Conservation (phyloP, 805 yeast genomes). For the Ogataea neopini region DNA sequence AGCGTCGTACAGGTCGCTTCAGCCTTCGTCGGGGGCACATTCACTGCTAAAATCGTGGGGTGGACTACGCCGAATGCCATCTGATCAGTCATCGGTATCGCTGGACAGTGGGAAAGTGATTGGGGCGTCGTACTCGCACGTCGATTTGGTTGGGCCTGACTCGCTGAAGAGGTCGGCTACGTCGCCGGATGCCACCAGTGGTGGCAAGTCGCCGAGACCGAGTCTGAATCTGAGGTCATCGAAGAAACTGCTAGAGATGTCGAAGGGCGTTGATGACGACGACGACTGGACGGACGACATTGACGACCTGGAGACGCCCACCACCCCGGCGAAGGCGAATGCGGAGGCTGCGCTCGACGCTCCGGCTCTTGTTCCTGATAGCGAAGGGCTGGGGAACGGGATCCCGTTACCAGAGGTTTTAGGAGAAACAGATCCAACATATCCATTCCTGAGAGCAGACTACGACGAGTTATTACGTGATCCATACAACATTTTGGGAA, state of each 20-base stretch:
- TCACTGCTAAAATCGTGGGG: conserved; percentile 32
- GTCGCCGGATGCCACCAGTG: conserved; percentile 25
- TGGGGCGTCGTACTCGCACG: conserved; percentile 59
- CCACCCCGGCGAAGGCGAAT: conserved; percentile 5
- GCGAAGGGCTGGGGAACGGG: conserved; percentile 14
- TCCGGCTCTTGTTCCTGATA: conserved; percentile 24
- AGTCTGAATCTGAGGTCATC: conserved; percentile 17
- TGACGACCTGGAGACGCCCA: conserved; percentile 45
- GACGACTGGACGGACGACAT: conserved; percentile 88
- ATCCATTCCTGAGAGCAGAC: conserved; percentile 31
- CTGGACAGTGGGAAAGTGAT: conserved; percentile 38
- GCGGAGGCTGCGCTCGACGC: conserved; percentile 2
- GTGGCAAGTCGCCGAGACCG: conserved; percentile 20
- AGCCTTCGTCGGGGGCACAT: conserved; percentile 15
- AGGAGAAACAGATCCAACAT: conserved; percentile 1
- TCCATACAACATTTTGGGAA: conserved; percentile 40
- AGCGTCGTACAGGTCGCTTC: conserved; percentile 18
- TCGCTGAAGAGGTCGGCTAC: conserved; percentile 15
- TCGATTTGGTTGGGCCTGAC: conserved; percentile 38
- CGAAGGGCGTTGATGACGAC: conserved; percentile 58
- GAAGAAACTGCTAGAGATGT: conserved; percentile 19
- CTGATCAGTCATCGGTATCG: conserved; percentile 13
- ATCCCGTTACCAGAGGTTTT: not conserved
- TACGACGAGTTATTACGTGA: conserved; percentile 43
- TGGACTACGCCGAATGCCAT: conserved; percentile 18